phyloP scores from a whole-genome alignment of 1,139 yeast species.

The Pichia sp. region DNA sequence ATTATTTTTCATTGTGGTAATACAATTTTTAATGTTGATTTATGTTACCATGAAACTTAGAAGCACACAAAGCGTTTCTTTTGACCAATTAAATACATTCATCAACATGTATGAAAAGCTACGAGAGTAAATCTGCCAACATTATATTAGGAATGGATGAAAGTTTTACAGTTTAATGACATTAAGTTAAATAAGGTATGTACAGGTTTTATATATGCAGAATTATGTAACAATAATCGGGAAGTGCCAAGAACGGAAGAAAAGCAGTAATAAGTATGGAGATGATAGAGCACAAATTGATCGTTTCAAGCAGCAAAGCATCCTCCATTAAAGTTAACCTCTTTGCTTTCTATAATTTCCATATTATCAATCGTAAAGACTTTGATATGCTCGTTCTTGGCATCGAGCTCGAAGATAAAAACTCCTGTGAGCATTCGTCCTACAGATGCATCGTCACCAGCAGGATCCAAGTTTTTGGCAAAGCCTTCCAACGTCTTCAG shows the following conservation, averaged over 20 bases:
- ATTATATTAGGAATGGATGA: too few relatives aligned
- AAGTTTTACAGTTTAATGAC: too few relatives aligned
- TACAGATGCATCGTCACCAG: conserved; percentile 14
- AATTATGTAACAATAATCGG: too few relatives aligned
- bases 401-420: conserved; percentile 67
- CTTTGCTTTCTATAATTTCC: conserved; percentile 48
- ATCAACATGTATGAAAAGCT: too few relatives aligned
- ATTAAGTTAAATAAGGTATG: too few relatives aligned
- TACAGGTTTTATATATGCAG: too few relatives aligned
- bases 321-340: conserved; percentile 14
- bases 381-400: conserved; percentile 46
- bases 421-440: conserved; percentile 59
- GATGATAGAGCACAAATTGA: too few relatives aligned
- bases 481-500: conserved; percentile 11
- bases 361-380: conserved; percentile 79
- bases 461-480: conserved; percentile 9
- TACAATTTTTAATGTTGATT: not conserved
- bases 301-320: conserved; percentile 17
- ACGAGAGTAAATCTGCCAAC: too few relatives aligned
- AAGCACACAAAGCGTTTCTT: too few relatives aligned
- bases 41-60: not conserved
- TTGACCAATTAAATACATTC: too few relatives aligned
- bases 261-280: too few relatives aligned
- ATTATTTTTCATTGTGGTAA: not conserved
- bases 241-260: too few relatives aligned